Base-by-base conservation (phyloP, 129 eudicot species). In the Cynara cardunculus region DNA sequence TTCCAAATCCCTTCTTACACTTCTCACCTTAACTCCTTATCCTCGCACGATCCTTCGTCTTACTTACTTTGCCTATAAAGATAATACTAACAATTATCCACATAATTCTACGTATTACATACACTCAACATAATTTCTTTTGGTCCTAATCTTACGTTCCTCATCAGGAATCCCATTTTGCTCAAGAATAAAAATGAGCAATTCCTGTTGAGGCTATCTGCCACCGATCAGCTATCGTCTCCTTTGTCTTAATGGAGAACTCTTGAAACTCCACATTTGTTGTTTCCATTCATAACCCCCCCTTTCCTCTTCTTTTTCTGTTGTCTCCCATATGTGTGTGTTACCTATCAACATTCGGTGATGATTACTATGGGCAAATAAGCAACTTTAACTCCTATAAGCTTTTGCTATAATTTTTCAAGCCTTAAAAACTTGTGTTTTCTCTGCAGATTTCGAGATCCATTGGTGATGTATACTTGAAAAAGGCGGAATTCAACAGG, bases 381-480 rank as follows among this genome's bases (percentile, higher is more conserved):
- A 25, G 25, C 25, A n/a, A 13, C 31, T 39, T 25, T 13, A 18
- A 39, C 12, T 30, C 25, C 8, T 28, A 72, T 72, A 73, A 25
- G 65, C 37, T 11, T 73, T 11, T 18, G 4, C 14, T 5, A 39
- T 34, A 25, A 22, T 5, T 39, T 39, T 61, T n/a, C 31, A 26
- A 75, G 31, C 21, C 21, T 26, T n/a, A 41, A 81, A 72, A 26
- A 41, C 21, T 12, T 67, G 2, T 69, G 19, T 68, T 35, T 73
- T 56, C 24, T 37, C 3, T 80, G 59, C 93, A 94, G 98, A 86
- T 94, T 21, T 90, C 98, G 69, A 91, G 96, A 84, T 94, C 98
- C 74, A 94, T 94, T 24, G 98, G 98, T 65, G 98, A 94, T 77
- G 88, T 94, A 25, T 94, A 94, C 81, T 73, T 94, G 67, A 94